Evolutionary conservation across 768 basidiomycete genomes (phyloP).

Genomic region (Psilocybe sp.): DNA sequence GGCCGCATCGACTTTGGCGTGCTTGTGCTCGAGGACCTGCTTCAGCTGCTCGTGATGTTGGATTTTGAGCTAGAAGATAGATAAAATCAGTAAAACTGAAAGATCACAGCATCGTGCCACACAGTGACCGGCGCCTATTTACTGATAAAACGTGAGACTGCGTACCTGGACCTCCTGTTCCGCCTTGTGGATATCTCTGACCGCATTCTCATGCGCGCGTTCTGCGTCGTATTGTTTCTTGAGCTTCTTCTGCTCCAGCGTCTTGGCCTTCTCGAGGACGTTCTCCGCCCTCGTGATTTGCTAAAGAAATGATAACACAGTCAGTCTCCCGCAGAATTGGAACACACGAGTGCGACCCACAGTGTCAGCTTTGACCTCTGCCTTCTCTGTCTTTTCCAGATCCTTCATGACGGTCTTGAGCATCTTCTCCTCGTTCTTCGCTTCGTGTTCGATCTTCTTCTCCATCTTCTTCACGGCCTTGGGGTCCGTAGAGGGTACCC

Average conservation of each 20-base stretch:
- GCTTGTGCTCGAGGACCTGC: conserved; percentile 19
- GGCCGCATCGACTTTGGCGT: conserved; percentile 19
- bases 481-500: conserved; percentile 6
- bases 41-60: conserved; percentile 17
- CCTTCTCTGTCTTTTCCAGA: conserved; percentile 50
- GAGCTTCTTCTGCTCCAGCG: conserved; percentile 51
- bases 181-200: conserved; percentile 33
- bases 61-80: conserved; percentile 12
- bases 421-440: conserved; percentile 45
- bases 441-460: conserved; percentile 45
- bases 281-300: conserved; percentile 9
- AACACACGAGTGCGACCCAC: neutral
- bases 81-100: neutral
- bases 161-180: conserved; percentile 40
- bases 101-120: neutral
- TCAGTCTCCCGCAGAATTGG: neutral
- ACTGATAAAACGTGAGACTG: neutral
- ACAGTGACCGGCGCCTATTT: neutral
- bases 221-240: conserved; percentile 25
- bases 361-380: conserved; percentile 42
- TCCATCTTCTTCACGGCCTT: conserved; percentile 33
- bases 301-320: conserved; percentile 2
- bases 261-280: conserved; percentile 37
- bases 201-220: conserved; percentile 39
- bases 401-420: conserved; percentile 54